Base-by-base conservation (phyloP, 345 rosid species). In the Kandelia obovata region DNA sequence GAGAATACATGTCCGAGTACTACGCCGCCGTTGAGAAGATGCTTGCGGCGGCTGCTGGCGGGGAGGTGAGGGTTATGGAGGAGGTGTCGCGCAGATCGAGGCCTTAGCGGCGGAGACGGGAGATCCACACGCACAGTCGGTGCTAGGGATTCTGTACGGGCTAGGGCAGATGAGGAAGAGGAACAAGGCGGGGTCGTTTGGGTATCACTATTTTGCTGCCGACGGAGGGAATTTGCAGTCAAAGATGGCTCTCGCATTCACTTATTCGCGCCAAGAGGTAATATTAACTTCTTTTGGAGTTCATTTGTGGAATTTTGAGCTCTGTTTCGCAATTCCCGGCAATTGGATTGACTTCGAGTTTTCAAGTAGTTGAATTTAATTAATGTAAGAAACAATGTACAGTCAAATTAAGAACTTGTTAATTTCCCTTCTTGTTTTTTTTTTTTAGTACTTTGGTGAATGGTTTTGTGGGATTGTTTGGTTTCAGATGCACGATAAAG, bases 171-270 rank as follows among this genome's bases (percentile, higher is more conserved):
- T 83, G 87, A 80, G 84, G 53, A 96, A 88, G 81, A 79, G 84
- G 84, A 80, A 82, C 70, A 89, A 85, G 61, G 96, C 83, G n/a
- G 88, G 85, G 77, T 87, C 93, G 21, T 86, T 95, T 64, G 53
- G 92, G 62, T 83, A 92, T 74, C 99, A 95, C 76, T 77, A 75
- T 58, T 95, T 95, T 43, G 93, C 92, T 6, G 83, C 87, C 7
- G 80, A 81, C 7, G 96, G 88, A 17, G 97, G 91, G 39, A 95
- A 81, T 78, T 78, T 86, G 80, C 99, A 95, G 82, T 95, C 99
- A 2, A 95, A 85, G 86, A 87, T 92, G 98, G 90, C 96, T 35
- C 83, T 95, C 26, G 99, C 99, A 0, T 90, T 85, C 73, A 88
- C 96, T 1, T 92, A 87, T 74, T 67, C 83, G 6, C 92, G 99